Evolutionary conservation across 768 basidiomycete species (phyloP).

Genomic region (Xerocomus brunneocitrinus): DNA sequence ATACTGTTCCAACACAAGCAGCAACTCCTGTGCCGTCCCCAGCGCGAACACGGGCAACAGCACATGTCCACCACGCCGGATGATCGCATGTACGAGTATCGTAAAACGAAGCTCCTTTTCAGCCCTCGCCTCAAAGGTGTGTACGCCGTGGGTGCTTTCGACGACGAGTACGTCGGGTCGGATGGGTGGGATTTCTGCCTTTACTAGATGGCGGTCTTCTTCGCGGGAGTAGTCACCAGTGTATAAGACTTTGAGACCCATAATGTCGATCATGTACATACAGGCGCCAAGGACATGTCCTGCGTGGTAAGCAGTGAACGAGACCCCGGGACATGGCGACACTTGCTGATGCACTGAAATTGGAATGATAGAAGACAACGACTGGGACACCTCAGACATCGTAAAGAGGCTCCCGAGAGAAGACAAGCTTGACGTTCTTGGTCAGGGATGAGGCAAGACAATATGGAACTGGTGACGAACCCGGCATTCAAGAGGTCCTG

Average conservation of each 20-base stretch:
- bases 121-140: constrained; percentile 77
- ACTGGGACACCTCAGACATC: constrained; percentile 72
- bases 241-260: constrained; percentile 89
- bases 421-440: constrained; percentile 39
- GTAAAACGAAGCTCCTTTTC: constrained; percentile 92
- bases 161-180: constrained; percentile 93
- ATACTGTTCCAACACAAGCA: constrained; percentile 92
- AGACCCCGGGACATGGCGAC: constrained; percentile 82
- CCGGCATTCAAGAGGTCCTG: constrained; percentile 92
- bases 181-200: constrained; percentile 86
- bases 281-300: constrained; percentile 97
- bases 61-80: constrained; percentile 87
- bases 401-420: constrained; percentile 73
- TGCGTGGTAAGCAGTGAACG: constrained; percentile 95
- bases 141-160: constrained; percentile 95
- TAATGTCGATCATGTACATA: constrained; percentile 96
- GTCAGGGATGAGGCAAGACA: not conserved
- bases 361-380: constrained; percentile 75
- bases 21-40: constrained; percentile 89
- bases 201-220: constrained; percentile 93
- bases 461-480: constrained; percentile 38
- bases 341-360: constrained; percentile 89
- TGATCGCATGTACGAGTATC: constrained; percentile 83
- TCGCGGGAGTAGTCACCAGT: constrained; percentile 97
- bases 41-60: constrained; percentile 94